Percentiles rank a stretch among this genome's conserved stretches.
phyloP scores from a whole-genome alignment of 2,329 filamentous ascomycete genomes.

The Phoma herbarum region DNA sequence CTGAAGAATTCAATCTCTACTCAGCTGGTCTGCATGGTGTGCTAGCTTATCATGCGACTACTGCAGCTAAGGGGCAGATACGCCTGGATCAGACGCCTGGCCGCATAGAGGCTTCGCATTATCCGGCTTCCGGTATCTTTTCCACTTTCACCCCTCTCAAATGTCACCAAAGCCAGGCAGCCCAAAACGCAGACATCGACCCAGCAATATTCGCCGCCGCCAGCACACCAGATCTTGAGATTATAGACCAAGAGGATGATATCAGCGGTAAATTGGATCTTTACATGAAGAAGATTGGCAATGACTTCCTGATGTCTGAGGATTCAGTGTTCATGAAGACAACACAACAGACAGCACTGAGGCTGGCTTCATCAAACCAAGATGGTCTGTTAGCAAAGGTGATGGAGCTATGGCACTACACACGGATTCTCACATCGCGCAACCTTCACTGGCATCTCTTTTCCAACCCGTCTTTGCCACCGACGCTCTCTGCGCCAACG shows the following conservation, averaged over 20 bases:
- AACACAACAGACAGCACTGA: conserved; percentile 54
- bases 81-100: conserved; percentile 60
- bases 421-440: conserved; percentile 62
- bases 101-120: conserved; percentile 63
- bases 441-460: conserved; percentile 60
- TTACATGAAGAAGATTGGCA: conserved; percentile 61
- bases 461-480: conserved; percentile 54
- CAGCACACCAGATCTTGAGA: conserved; percentile 52
- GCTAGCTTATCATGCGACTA: conserved; percentile 61
- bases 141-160: conserved; percentile 58
- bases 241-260: conserved; percentile 62
- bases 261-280: conserved; percentile 62
- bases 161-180: conserved; percentile 40
- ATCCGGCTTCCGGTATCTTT: conserved; percentile 57
- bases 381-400: conserved; percentile 60
- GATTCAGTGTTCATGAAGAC: conserved; percentile 60
- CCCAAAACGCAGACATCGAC: conserved; percentile 46
- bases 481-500: conserved; percentile 43
- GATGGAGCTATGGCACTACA: conserved; percentile 66
- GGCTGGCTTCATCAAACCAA: conserved; percentile 43
- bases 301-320: conserved; percentile 59
- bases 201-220: conserved; percentile 46
- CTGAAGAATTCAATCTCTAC: conserved; percentile 67
- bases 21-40: conserved; percentile 63
- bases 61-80: conserved; percentile 58